These are phyloP conservation scores for Cutaneotrichosporon sp. DNA, from an alignment of 1,284 basidiomycete genomes.

Conservation along the genomic window DNA sequence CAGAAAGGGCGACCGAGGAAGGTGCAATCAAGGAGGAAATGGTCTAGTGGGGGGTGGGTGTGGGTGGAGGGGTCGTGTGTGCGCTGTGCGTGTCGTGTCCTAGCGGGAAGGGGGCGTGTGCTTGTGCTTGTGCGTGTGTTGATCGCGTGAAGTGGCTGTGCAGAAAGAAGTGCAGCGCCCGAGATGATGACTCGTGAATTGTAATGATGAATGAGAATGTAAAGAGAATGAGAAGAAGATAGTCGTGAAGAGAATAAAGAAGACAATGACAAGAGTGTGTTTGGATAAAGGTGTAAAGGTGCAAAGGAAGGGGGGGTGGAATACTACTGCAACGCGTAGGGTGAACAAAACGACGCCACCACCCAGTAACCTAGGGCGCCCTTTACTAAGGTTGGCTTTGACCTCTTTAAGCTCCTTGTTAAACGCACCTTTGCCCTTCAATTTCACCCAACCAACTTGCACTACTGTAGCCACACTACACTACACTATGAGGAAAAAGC, in stretches of 20 bases:
- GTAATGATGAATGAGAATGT: neutral
- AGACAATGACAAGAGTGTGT: neutral
- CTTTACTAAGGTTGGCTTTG: neutral
- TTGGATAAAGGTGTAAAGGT: neutral
- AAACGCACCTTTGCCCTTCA: neutral
- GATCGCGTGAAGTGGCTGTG: neutral
- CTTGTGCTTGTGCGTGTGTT: too few relatives aligned
- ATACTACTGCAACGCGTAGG: too few relatives aligned
- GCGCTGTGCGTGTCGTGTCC: neutral
- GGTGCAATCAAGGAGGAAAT: neutral
- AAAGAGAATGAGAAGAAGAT: neutral
- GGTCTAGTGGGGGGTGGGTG: neutral
- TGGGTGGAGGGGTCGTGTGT: neutral
- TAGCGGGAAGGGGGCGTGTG: neutral
- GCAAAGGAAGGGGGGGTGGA: too few relatives aligned
- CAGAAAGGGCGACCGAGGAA: neutral
- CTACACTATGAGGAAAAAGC: too few relatives aligned
- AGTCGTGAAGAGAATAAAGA: neutral
- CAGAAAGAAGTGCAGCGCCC: neutral
- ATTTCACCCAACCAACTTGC: neutral
- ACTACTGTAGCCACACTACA: too few relatives aligned
- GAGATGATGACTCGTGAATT: neutral
- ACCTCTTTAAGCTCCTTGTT: neutral
- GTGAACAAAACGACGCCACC: too few relatives aligned
- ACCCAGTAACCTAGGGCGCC: too few relatives aligned